phyloP scores from a whole-genome alignment of 1,284 basidiomycete genomes.

The Ganoderma sp. region DNA sequence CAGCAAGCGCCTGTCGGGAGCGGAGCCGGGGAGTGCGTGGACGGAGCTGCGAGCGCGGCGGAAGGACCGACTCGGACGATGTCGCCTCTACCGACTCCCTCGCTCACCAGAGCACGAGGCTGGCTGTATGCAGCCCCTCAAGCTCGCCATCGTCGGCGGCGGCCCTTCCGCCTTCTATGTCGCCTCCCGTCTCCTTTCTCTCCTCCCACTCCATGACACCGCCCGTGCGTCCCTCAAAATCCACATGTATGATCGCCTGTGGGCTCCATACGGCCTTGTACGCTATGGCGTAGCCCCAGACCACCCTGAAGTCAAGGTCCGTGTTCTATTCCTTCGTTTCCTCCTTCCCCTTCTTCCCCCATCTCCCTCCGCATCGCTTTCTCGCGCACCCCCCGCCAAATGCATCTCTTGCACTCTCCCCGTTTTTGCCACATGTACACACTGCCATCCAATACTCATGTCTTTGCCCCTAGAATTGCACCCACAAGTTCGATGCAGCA shows the following conservation, averaged over 20 bases:
- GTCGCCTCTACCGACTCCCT: not conserved
- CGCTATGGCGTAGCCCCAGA: slow-evolving; percentile 98
- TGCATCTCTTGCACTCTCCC: not conserved
- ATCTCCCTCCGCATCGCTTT: not conserved
- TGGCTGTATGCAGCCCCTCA: slow-evolving; percentile 41
- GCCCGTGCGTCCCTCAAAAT: slow-evolving; percentile 59
- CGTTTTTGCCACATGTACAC: not conserved
- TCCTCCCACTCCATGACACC: slow-evolving; percentile 55
- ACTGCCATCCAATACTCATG: not conserved
- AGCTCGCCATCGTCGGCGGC: slow-evolving; percentile 85
- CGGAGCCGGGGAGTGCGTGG: too few species aligned
- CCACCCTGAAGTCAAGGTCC: slow-evolving; percentile 97
- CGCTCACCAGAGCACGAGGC: not conserved
- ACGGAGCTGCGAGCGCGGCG: too few species aligned
- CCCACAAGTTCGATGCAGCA: slow-evolving; percentile 89
- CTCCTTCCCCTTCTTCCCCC: not conserved
- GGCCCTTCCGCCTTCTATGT: slow-evolving; percentile 97
- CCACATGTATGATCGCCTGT: slow-evolving; percentile 92
- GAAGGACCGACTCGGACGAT: not conserved
- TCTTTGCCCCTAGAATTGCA: slow-evolving; percentile 78
- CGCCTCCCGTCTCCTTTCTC: slow-evolving; percentile 79
- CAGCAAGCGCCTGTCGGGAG: too few species aligned
- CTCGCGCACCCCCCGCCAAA: not conserved
- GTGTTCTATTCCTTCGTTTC: slow-evolving; percentile 33
- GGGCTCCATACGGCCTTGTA: slow-evolving; percentile 94